These are phyloP conservation scores for Aspergillus ellipticus DNA, from an alignment of 495 filamentous ascomycete species.

Conservation along the genomic window DNA sequence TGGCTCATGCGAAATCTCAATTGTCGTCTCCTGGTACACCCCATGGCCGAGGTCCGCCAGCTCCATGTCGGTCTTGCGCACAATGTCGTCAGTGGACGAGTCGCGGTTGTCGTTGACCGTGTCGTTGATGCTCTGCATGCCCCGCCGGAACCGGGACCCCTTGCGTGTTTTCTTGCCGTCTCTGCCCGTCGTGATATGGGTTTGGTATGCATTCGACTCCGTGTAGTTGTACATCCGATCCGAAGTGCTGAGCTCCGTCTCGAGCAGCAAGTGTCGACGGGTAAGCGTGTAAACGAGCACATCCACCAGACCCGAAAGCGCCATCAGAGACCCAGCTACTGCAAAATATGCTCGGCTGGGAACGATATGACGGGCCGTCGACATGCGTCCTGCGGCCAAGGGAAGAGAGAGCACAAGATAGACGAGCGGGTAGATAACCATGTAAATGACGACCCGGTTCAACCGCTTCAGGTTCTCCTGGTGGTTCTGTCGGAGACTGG, in stretches of 20 bases:
- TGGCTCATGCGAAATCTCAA: constrained; percentile 39
- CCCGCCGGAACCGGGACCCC: constrained; percentile 24
- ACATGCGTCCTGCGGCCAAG: constrained; percentile 64
- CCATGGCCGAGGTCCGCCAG: constrained; percentile 25
- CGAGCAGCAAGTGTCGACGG: constrained; percentile 34
- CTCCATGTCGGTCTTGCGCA: constrained; percentile 33
- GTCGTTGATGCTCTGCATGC: constrained; percentile 20
- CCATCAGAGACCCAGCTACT: constrained; percentile 64
- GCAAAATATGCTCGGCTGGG: constrained; percentile 57
- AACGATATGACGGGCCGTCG: constrained; percentile 48
- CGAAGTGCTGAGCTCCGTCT: constrained; percentile 33
- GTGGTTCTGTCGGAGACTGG: constrained; percentile 28
- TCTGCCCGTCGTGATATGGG: constrained; percentile 26
- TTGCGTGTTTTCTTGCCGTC: constrained; percentile 19
- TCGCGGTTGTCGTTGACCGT: constrained; percentile 26
- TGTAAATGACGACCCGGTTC: constrained; percentile 53
- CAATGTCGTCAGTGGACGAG: constrained; percentile 37
- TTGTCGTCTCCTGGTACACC: constrained; percentile 42
- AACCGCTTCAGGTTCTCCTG: constrained; percentile 37
- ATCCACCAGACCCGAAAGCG: constrained; percentile 67
- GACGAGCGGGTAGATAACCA: constrained; percentile 72
- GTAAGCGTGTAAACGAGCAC: constrained; percentile 62
- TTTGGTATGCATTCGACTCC: constrained; percentile 23
- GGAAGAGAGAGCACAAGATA: constrained; percentile 69
- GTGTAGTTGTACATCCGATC: constrained; percentile 25